Conservation (phyloP, 2,329 filamentous ascomycete species). For the Zymoseptoria ardabiliae region DNA sequence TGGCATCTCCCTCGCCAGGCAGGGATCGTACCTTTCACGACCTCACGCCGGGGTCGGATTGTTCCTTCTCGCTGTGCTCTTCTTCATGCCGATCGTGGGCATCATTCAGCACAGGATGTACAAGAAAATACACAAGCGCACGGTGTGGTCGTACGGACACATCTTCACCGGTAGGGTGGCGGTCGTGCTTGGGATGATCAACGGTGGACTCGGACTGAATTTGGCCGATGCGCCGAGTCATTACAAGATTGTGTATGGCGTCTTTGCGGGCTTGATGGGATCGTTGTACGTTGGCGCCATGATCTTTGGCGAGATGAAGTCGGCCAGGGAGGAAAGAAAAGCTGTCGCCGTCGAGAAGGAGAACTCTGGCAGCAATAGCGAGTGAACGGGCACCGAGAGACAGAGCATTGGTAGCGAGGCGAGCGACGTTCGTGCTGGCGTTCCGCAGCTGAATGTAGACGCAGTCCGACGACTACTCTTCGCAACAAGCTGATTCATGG, state of each 20-base stretch:
- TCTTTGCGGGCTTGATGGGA: constrained; percentile 13
- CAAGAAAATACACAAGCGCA: constrained; percentile 1
- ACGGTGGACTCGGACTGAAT: constrained; percentile 6
- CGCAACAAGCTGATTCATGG: too few relatives aligned
- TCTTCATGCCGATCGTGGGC: constrained; percentile 34
- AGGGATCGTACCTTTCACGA: constrained; percentile 31
- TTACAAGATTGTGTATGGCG: constrained; percentile 11
- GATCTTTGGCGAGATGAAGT: constrained; percentile 1
- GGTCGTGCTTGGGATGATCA: constrained; percentile 6
- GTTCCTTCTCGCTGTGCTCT: constrained; percentile 42
- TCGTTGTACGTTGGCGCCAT: neutral
- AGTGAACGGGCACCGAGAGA: neutral
- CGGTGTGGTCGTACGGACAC: constrained; percentile 2
- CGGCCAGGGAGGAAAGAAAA: constrained; percentile 4
- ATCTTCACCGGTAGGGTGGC: constrained; percentile 3
- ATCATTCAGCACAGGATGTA: constrained; percentile 2
- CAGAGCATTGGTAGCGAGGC: neutral
- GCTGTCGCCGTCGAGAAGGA: neutral
- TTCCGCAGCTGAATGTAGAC: neutral
- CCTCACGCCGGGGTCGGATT: constrained; percentile 50
- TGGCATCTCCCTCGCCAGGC: constrained; percentile 43
- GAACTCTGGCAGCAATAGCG: neutral
- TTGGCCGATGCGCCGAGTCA: constrained; percentile 8
- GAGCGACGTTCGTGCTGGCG: neutral
- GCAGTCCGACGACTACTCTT: too few relatives aligned